Percentiles rank a stretch among this genome's conserved stretches.
Evolutionary conservation across 225 moss, liverwort and hornwort genomes (phyloP).

Genomic region (Ulota crispa): DNA sequence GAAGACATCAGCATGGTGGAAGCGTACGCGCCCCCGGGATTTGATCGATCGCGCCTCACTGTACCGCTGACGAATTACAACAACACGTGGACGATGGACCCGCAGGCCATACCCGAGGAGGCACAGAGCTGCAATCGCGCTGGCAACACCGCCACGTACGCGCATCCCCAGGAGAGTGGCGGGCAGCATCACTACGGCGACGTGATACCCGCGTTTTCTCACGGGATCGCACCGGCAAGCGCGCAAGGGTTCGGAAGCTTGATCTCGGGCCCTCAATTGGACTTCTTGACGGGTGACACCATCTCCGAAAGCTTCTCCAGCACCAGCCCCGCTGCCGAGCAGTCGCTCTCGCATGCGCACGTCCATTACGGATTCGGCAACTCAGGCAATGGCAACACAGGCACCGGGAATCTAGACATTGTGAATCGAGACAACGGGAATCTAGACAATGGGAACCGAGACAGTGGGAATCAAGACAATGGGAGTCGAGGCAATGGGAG

Average conservation of each 20-base stretch:
- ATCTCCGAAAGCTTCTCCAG: conserved; percentile 39
- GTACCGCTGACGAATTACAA: neutral
- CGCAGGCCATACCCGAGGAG: neutral
- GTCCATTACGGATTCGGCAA: conserved; percentile 11
- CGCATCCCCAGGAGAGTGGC: neutral
- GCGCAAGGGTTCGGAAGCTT: conserved; percentile 1
- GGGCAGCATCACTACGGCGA: neutral
- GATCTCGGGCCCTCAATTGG: conserved; percentile 12
- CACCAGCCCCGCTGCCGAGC: conserved; percentile 1
- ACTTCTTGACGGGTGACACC: conserved; percentile 20
- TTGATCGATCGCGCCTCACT: neutral
- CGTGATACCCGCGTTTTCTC: neutral
- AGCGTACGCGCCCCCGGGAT: conserved; percentile 18
- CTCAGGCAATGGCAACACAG: neutral
- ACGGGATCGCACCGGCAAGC: neutral
- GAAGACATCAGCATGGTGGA: conserved; percentile 35
- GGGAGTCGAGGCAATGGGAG: neutral
- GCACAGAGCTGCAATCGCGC: conserved; percentile 30
- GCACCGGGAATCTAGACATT: neutral
- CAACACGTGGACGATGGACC: conserved; percentile 25
- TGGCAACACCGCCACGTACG: neutral
- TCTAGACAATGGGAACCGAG: neutral
- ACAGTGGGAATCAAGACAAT: too few species aligned
- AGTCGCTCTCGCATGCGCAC: neutral
- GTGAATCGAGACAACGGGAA: neutral